Conservation (phyloP, 1,284 basidiomycete genomes). For the Phellopilus nigrolimitatus region DNA sequence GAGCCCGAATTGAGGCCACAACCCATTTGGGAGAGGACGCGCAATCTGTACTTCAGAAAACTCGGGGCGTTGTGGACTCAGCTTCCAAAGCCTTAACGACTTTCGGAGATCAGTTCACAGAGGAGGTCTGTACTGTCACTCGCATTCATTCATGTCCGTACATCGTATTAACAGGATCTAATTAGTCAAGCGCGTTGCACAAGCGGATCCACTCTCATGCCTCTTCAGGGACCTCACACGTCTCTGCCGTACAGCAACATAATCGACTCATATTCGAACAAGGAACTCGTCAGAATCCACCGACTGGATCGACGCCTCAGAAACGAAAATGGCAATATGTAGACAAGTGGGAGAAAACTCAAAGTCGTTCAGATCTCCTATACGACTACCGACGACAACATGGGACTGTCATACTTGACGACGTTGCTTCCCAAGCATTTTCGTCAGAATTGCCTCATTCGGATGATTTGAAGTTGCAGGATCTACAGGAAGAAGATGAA, state of each 20-base stretch:
- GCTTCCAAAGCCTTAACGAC: conserved; percentile 45
- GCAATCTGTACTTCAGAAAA: conserved; percentile 38
- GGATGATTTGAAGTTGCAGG: conserved; percentile 4
- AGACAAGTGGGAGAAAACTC: conserved; percentile 66
- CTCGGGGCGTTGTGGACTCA: conserved; percentile 29
- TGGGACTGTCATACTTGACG: background rate
- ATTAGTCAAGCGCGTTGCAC: conserved; percentile 20
- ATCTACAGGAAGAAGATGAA: conserved; percentile 7
- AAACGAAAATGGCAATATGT: conserved; percentile 65
- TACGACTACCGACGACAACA: conserved; percentile 6
- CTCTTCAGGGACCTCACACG: conserved; percentile 34
- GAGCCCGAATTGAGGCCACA: conserved; percentile 58
- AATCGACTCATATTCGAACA: conserved; percentile 50
- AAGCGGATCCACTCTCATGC: conserved; percentile 38
- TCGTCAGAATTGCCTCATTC: background rate
- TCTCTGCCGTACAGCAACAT: conserved; percentile 46
- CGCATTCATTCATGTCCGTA: background rate
- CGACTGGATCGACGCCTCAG: conserved; percentile 67
- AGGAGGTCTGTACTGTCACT: conserved; percentile 41
- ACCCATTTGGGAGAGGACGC: conserved; percentile 44
- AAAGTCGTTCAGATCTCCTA: conserved; percentile 41
- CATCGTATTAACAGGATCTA: background rate
- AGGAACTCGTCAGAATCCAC: conserved; percentile 55
- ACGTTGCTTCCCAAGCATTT: background rate
- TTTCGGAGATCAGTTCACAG: conserved; percentile 38